Conservation (phyloP, 805 yeast species). For the Kodamaea fukazawae region DNA sequence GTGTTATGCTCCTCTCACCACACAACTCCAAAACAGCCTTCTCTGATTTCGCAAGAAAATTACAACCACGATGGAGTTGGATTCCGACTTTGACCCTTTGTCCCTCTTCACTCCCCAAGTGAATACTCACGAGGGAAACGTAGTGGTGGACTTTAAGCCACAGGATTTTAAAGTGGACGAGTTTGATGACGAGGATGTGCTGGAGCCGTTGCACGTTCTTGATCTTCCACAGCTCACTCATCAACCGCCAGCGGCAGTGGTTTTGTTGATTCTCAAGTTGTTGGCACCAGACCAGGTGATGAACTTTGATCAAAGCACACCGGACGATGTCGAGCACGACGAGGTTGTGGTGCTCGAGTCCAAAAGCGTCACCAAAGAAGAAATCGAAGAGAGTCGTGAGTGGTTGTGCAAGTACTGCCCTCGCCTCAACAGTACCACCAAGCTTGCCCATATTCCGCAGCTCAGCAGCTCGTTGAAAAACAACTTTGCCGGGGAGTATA, state of each 20-base stretch:
- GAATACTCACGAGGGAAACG: slow-evolving; percentile 2
- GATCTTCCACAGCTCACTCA: slow-evolving; percentile 56
- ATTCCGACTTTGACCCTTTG: slow-evolving; percentile 46
- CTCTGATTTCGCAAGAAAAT: too few species aligned
- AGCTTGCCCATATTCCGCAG: slow-evolving; percentile 24
- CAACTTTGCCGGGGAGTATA: slow-evolving; percentile 34
- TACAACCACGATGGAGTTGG: slow-evolving; percentile 32
- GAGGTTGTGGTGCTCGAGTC: slow-evolving; percentile 25
- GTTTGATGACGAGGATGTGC: slow-evolving; percentile 14
- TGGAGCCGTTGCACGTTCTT: slow-evolving; percentile 46
- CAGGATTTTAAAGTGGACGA: slow-evolving; percentile 4
- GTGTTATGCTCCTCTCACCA: too few species aligned
- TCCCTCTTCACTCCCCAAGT: slow-evolving; percentile 33
- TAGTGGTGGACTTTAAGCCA: not conserved
- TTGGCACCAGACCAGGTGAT: slow-evolving; percentile 48
- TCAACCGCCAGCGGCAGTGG: slow-evolving; percentile 46
- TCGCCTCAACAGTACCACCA: slow-evolving; percentile 20
- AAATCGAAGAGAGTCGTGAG: slow-evolving; percentile 25
- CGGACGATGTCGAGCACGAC: slow-evolving; percentile 8
- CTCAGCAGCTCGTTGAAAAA: slow-evolving; percentile 27
- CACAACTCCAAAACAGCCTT: too few species aligned
- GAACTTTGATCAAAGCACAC: slow-evolving; percentile 42
- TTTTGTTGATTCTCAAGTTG: slow-evolving; percentile 45
- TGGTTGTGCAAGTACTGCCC: slow-evolving; percentile 48
- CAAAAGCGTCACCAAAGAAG: slow-evolving; percentile 28